Base-by-base conservation (phyloP, 1,284 basidiomycete genomes). In the Pseudozyma pruni region DNA sequence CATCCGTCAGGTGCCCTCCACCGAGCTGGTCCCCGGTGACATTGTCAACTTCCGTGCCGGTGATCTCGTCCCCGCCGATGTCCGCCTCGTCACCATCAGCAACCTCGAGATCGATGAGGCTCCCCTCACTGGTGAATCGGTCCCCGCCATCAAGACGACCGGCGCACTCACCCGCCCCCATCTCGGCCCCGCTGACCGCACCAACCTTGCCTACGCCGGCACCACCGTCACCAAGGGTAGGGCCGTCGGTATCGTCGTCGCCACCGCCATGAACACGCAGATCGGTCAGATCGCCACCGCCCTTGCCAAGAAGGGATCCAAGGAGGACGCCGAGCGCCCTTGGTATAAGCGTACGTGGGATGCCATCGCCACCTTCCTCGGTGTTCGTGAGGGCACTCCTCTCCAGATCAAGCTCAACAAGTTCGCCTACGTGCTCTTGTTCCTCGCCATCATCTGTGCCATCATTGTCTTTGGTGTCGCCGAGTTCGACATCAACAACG, bases 331-430 rank as follows among this genome's bases (percentile, higher is more conserved):
- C n/a, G 39, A 49, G 14, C 44, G 54, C 13, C 48, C 60, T 31
- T 72, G 58, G 55, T 70, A 63, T 45, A 59, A 61, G 43, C 67
- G 74, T 14, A 46, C 52, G 11, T 78, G 76, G 76, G 72, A 75
- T 32, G 38, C 70, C 22, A 62, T 52, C 31, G 74, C 76, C 34
- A 60, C 45, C 33, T 74, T 74, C 63, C 70, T 86, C n/a, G 86
- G 86, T 42, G 76, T 86, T 5, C 83, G 81, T 17, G 84, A 84
- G 22, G 86, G 84, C 7, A 89, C 88, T 0, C 89, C 87, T 1
- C 85, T 89, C 5, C 88, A 89, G 80, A 87, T 87, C 79, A 89
- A 88, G 80, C 83, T 87, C 56, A 85, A 85, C 76, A 87, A 85
- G 72, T 85, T 90, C 27, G 89, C 89, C 3, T 88, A 88, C 69